These are phyloP conservation scores for Canna indica DNA, from an alignment of 176 grass and related monocot species.

Conservation along the genomic window DNA sequence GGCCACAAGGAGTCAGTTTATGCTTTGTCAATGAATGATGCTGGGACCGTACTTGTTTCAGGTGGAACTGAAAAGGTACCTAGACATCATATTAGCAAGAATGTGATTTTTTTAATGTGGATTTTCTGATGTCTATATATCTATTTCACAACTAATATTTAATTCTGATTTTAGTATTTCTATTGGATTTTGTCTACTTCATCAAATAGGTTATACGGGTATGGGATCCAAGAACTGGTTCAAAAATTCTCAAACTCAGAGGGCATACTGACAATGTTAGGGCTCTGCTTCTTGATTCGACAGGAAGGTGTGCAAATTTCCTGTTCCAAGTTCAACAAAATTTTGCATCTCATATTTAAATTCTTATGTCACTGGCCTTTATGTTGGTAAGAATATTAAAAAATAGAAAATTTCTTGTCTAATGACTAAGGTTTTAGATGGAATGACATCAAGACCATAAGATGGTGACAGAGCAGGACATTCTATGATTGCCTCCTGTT, in stretches of 20 bases:
- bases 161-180: not conserved
- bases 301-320: conserved; percentile 57
- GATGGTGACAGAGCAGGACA: too few species aligned
- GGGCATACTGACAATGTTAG: conserved; percentile 93
- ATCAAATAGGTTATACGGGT: conserved; percentile 75
- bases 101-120: not conserved
- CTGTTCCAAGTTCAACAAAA: not conserved
- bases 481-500: too few species aligned
- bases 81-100: not conserved
- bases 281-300: conserved; percentile 83
- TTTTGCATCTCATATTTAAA: not conserved
- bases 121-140: not conserved
- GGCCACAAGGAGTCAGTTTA: conserved; percentile 98
- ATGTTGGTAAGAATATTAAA: not conserved
- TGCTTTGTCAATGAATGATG: conserved; percentile 90
- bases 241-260: conserved; percentile 90
- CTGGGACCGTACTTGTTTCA: conserved; percentile 78
- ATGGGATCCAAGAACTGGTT: conserved; percentile 80
- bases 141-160: not conserved
- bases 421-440: not conserved
- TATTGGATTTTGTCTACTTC: not conserved
- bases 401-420: not conserved
- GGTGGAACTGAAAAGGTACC: conserved; percentile 93
- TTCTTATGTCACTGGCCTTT: not conserved
- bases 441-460: too few species aligned